A percentile compares a stretch with the other conserved stretches of the same genome.
These are phyloP conservation scores for Amanita pallidorosea DNA, from an alignment of 768 basidiomycete genomes.

Conservation along the genomic window DNA sequence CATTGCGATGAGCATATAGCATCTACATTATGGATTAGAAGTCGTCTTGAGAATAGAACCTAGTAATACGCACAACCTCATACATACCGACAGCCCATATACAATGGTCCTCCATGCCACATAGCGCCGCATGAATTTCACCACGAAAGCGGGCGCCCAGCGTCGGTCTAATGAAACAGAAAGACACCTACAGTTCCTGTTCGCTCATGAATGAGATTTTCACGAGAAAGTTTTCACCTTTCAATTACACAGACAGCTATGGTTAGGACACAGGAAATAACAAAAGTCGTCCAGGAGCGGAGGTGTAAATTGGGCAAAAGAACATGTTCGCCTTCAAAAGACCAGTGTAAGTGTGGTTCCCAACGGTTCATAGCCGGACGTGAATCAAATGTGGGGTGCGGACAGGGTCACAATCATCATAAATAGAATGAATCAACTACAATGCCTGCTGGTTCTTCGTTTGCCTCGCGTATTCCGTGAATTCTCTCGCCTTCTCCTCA, in stretches of 20 bases:
- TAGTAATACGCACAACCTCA: conserved; percentile 43
- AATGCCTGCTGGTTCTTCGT: neutral
- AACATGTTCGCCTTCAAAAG: conserved; percentile 26
- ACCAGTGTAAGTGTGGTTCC: conserved; percentile 29
- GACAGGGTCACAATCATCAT: neutral
- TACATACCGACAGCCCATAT: conserved; percentile 46
- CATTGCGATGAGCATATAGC: conserved; percentile 70
- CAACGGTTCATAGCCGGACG: conserved; percentile 10
- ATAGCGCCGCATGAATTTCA: conserved; percentile 29
- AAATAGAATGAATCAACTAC: neutral
- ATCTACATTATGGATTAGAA: conserved; percentile 21
- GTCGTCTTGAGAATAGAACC: neutral
- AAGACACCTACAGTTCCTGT: conserved; percentile 26
- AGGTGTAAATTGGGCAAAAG: conserved; percentile 30
- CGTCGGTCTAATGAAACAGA: conserved; percentile 37
- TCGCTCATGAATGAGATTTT: conserved; percentile 2
- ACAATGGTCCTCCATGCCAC: conserved; percentile 44
- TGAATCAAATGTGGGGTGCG: neutral
- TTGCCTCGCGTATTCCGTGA: too few species aligned
- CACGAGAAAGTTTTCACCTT: conserved; percentile 29
- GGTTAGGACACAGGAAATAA: conserved; percentile 34
- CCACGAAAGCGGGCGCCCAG: conserved; percentile 31
- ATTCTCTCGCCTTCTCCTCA: conserved; percentile 37
- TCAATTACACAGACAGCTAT: conserved; percentile 40
- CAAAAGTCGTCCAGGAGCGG: conserved; percentile 36